Evolutionary conservation across 345 rosid genomes (phyloP), one percentile per base, ranked within the genome.

Genomic region (Aquilaria sinensis): DNA sequence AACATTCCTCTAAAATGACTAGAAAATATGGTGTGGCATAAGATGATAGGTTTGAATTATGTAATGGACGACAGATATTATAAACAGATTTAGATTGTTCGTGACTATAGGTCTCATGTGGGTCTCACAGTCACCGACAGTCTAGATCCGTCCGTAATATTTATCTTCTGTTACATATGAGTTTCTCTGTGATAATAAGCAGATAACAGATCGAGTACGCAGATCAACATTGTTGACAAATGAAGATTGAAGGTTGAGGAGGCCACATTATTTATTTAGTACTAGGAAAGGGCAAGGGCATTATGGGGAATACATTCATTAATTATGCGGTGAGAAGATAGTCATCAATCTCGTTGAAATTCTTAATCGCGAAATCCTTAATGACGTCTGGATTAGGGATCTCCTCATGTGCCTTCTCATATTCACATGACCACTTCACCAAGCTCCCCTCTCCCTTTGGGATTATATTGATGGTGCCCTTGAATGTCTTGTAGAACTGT

Each of bases 291-390:
- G 15, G 31, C n/a, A 2, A 32, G 4, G 37, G 23, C 4, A 3
- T 8, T 6, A 12, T 13, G 7, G 31, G 37, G 23, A 23, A 23
- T 23, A 23, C 23, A 37, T 37, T 37, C 43, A 37, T 37, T 37
- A 15, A 70, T 58, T 74, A 74, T 46, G 75, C 72, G 29, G 12
- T 63, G 62, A 62, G 75, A 68, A 83, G 68, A 57, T 65, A 68
- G 31, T 78, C 92, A 71, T 89, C 98, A 11, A 89, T 80, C 78
- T 89, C 98, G 54, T 56, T 47, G 76, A 92, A 85, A 81, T 92
- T 89, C 80, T 77, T 77, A 30, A 80, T 74, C 1, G 77, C 95
- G 53, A 93, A 93, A 34, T 93, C 98, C 82, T 79, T 85, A 53
- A 92, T 81, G 51, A 72, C 59, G 65, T 78, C 78, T 2, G 98